Evolutionary conservation across 805 yeast species (phyloP).

Genomic region (Nakazawaea ishiwadae): DNA sequence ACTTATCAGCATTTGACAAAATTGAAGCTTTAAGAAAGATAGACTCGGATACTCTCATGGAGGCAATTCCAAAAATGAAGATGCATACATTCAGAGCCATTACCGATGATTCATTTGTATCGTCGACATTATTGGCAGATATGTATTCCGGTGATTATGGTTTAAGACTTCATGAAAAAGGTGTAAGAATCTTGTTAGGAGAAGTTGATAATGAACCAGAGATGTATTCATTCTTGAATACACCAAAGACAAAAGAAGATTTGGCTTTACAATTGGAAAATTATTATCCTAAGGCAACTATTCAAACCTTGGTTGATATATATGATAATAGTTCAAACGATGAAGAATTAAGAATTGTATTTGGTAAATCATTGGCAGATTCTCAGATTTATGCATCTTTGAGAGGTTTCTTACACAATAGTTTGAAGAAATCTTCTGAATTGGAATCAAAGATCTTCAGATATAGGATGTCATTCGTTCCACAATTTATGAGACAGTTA

Average conservation of each 20-base stretch:
- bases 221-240: constrained; percentile 26
- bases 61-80: constrained; percentile 21
- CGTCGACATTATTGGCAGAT: constrained; percentile 26
- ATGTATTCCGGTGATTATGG: constrained; percentile 27
- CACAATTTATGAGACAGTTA: constrained; percentile 2
- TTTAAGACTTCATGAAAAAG: constrained; percentile 17
- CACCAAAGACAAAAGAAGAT: constrained; percentile 26
- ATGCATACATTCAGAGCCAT: constrained; percentile 35
- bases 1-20: constrained; percentile 17
- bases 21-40: constrained; percentile 13
- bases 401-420: constrained; percentile 30
- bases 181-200: constrained; percentile 26
- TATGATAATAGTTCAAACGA: constrained; percentile 15
- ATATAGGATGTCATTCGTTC: constrained; percentile 11
- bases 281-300: constrained; percentile 30
- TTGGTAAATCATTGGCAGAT: constrained; percentile 32
- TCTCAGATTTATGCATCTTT: constrained; percentile 33
- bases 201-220: constrained; percentile 31
- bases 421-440: constrained; percentile 18
- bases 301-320: constrained; percentile 17
- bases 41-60: constrained; percentile 14
- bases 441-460: constrained; percentile 12
- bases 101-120: constrained; percentile 33
- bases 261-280: constrained; percentile 28
- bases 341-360: constrained; percentile 19